Evolutionary conservation across 2,329 filamentous ascomycete species (phyloP), one percentile per base, ranked within the genome.

Genomic region (Alternaria ethzedia): DNA sequence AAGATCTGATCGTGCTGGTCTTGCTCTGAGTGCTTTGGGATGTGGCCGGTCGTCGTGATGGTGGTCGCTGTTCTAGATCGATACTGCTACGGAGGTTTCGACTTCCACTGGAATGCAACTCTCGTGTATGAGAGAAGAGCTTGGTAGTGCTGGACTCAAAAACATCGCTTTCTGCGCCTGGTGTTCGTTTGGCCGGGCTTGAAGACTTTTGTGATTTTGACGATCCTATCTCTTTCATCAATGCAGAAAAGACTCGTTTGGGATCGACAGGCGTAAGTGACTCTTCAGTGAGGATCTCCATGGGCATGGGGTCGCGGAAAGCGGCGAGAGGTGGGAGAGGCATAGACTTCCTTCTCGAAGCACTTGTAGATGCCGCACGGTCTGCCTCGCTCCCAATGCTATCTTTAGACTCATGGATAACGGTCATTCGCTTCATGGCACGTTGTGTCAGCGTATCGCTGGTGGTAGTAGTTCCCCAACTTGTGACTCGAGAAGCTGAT

Each of bases 381-480:
- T 72, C 75, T 23, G 63, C 58, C 26, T 75, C 69, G 54, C 75
- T 79, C 11, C 74, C 70, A 15, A 77, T 71, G 28, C 78, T 80
- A 52, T 78, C 75, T 57, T 77, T 79, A 5, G 76, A 83, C 74
- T 91, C 89, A 49, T 86, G 86, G 72, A 91, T 91, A 23, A 89
- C 83, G 2, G 88, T 89, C n/a, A 91, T 79, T 2, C 87, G 84
- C 70, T 90, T 82, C 76, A 63, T 87, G 82, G 82, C 85, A 79
- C 63, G 82, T 62, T 81, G 84, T 62, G 75, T 87, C 6, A 84
- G 78, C 3, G 86, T 84, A 3, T 86, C 88, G 60, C 85, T 85
- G 2, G 84, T 83, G 2, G 86, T 87, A 0, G 90, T 91, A 64
- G 88, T 87, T 5, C 86, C 86, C 91, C 91, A 93, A 75, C 90